Conservation (phyloP, 1,284 basidiomycete species). For the Ceratorhiza oryzae-sativae region DNA sequence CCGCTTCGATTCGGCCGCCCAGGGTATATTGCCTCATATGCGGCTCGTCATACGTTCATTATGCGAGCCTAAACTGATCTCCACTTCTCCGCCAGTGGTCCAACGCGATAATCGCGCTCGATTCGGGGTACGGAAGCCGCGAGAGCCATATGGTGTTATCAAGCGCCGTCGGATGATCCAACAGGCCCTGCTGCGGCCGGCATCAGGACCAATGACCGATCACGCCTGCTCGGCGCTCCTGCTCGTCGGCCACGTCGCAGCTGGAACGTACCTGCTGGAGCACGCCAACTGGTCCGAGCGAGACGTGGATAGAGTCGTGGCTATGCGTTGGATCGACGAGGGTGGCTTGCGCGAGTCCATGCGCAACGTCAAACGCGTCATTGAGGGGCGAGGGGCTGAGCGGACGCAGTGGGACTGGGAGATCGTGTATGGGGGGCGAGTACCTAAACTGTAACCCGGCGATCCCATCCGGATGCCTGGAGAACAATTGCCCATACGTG, state of each 20-base stretch:
- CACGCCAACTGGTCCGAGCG: constrained; percentile 65
- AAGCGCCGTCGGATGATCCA: constrained; percentile 16
- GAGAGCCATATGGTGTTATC: not conserved
- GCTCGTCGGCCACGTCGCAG: constrained; percentile 62
- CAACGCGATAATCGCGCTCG: constrained; percentile 52
- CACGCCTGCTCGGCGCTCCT: constrained; percentile 63
- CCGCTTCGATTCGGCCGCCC: not conserved
- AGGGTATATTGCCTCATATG: not conserved
- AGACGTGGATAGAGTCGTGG: constrained; percentile 9
- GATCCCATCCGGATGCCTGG: not conserved
- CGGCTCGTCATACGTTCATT: not conserved
- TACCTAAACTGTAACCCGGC: constrained; percentile 5
- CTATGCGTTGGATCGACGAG: constrained; percentile 14
- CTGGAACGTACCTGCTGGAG: constrained; percentile 65
- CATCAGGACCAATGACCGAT: constrained; percentile 42
- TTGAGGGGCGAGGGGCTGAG: not conserved
- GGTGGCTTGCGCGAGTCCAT: constrained; percentile 7
- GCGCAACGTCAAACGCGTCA: not conserved
- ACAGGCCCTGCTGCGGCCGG: constrained; percentile 48
- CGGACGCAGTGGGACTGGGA: not conserved
- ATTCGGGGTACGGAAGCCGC: not conserved
- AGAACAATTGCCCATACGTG: not conserved
- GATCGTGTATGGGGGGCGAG: constrained; percentile 3
- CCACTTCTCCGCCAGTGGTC: constrained; percentile 59
- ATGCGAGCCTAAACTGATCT: not conserved